These are phyloP conservation scores for Gypsophila paniculata DNA, from an alignment of 179 eudicot genomes.

Conservation along the genomic window DNA sequence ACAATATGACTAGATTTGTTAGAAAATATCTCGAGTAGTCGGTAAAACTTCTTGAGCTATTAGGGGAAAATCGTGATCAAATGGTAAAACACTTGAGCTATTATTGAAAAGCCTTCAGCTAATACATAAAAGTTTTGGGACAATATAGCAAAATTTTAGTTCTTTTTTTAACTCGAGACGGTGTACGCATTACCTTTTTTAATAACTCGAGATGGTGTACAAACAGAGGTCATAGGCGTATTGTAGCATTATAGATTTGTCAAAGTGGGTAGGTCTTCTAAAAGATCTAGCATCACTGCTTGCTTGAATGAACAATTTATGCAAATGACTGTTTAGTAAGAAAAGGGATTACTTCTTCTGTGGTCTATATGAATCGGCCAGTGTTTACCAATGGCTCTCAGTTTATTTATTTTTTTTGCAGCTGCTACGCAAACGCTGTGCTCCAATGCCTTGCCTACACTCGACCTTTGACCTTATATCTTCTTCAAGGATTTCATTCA, in stretches of 20 bases:
- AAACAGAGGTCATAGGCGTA: too few relatives aligned
- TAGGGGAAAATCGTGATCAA: too few relatives aligned
- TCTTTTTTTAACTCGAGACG: too few relatives aligned
- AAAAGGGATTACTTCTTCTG: background rate
- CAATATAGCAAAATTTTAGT: too few relatives aligned
- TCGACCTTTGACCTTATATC: constrained; percentile 74
- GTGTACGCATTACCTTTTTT: too few relatives aligned
- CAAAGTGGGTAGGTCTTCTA: background rate
- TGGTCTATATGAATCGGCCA: background rate
- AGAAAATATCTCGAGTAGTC: too few relatives aligned
- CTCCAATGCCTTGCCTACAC: constrained; percentile 88
- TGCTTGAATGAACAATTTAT: background rate
- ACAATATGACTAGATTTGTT: background rate
- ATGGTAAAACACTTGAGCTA: too few relatives aligned
- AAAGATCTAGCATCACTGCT: background rate
- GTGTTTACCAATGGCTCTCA: background rate
- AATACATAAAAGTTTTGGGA: background rate
- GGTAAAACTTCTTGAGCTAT: too few relatives aligned
- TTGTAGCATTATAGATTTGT: background rate
- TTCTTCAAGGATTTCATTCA: constrained; percentile 78
- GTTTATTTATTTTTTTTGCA: constrained; percentile 34
- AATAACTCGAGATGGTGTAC: too few relatives aligned
- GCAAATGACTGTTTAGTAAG: background rate
- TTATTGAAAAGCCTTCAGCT: background rate
- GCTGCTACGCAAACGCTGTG: constrained; percentile 96